These are phyloP conservation scores for Keqinozyma sinolaborantium DNA, from an alignment of 1,139 yeast genomes.

Conservation along the genomic window DNA sequence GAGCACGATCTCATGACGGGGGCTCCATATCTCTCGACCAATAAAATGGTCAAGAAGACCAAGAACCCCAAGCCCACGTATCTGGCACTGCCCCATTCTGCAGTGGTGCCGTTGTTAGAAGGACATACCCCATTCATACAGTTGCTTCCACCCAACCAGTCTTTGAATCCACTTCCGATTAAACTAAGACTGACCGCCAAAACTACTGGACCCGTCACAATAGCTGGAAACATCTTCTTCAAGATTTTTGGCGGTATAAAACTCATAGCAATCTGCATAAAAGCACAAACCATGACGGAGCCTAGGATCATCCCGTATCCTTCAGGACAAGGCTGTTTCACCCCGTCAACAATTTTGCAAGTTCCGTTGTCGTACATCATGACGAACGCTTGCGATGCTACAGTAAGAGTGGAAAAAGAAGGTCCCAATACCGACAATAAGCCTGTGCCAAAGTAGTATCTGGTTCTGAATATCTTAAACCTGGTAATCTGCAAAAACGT, in stretches of 20 bases:
- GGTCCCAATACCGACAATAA: constrained; percentile 82
- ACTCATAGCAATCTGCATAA: constrained; percentile 64
- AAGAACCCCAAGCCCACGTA: constrained; percentile 81
- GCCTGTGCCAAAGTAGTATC: constrained; percentile 78
- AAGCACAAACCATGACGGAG: constrained; percentile 68
- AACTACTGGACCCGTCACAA: constrained; percentile 88
- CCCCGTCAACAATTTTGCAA: constrained; percentile 62
- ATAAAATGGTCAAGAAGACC: constrained; percentile 64
- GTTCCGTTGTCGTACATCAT: constrained; percentile 69
- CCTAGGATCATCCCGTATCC: constrained; percentile 82
- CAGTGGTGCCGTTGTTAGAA: constrained; percentile 14
- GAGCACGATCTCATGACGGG: constrained; percentile 92
- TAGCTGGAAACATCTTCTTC: constrained; percentile 73
- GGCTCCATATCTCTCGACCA: constrained; percentile 80
- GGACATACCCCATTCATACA: constrained; percentile 43
- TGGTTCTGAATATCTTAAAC: constrained; percentile 64
- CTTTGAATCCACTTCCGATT: constrained; percentile 64
- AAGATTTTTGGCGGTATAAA: constrained; percentile 68
- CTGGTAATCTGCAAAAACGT: constrained; percentile 75
- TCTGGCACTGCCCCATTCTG: constrained; percentile 79
- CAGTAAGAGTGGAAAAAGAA: constrained; percentile 77
- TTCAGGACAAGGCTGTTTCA: constrained; percentile 68
- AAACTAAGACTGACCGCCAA: constrained; percentile 69
- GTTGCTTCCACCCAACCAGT: constrained; percentile 81
- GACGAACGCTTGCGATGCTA: constrained; percentile 69